A percentile compares a stretch with the other conserved stretches of the same genome.
phyloP scores from a whole-genome alignment of 768 basidiomycete genomes.

The Saitozyma sp. region DNA sequence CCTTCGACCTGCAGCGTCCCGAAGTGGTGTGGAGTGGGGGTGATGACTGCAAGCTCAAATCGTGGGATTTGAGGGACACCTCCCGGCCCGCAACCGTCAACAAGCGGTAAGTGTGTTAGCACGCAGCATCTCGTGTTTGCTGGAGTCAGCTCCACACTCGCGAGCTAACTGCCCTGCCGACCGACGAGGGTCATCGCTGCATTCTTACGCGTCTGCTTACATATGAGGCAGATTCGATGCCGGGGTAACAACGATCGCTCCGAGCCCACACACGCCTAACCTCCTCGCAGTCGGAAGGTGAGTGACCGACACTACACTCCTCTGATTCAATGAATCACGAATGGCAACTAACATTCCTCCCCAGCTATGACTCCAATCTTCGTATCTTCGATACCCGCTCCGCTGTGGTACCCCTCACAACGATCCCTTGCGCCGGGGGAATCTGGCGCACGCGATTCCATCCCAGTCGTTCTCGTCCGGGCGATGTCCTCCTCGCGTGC shows the following conservation, averaged over 20 bases:
- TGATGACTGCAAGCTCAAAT: conserved; percentile 85
- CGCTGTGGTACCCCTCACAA: conserved; percentile 60
- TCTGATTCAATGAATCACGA: neutral
- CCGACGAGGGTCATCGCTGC: too few relatives aligned
- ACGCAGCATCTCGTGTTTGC: neutral
- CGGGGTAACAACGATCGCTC: conserved; percentile 87
- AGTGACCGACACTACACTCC: conserved; percentile 17
- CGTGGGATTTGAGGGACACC: conserved; percentile 80
- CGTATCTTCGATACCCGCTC: conserved; percentile 80
- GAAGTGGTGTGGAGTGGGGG: conserved; percentile 87
- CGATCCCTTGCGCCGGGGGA: conserved; percentile 79
- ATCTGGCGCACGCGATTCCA: conserved; percentile 98
- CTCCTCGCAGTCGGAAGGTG: conserved; percentile 89
- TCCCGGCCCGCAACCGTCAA: conserved; percentile 69
- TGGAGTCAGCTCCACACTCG: conserved; percentile 55
- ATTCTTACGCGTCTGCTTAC: too few relatives aligned
- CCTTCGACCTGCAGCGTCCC: conserved; percentile 84
- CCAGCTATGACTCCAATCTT: conserved; percentile 79
- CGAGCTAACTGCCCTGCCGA: too few relatives aligned
- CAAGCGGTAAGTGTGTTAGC: conserved; percentile 51
- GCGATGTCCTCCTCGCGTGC: conserved; percentile 85
- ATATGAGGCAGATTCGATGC: conserved; percentile 70
- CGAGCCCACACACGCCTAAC: conserved; percentile 74
- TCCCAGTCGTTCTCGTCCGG: conserved; percentile 64
- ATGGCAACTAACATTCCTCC: neutral